A percentile compares a stretch with the other conserved stretches of the same genome.
These are phyloP conservation scores for Puccinia triticina DNA, from an alignment of 1,284 basidiomycete genomes.

Conservation along the genomic window DNA sequence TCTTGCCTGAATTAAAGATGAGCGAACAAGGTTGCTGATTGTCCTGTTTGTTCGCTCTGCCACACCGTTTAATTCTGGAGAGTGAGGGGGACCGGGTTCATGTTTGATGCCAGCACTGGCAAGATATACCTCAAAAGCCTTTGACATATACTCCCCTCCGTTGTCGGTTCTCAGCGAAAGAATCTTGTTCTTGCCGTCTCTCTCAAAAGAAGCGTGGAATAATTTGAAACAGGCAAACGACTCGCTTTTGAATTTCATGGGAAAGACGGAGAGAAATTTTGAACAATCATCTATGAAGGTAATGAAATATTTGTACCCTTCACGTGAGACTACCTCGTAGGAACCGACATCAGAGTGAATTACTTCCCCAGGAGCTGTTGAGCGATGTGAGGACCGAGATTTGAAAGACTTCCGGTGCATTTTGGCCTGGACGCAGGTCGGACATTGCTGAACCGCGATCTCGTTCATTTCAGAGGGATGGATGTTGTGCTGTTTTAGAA, in stretches of 20 bases:
- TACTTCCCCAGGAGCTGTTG: neutral
- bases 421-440: neutral
- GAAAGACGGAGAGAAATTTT: too few relatives aligned
- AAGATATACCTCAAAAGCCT: neutral
- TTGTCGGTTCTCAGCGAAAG: neutral
- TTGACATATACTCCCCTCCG: constrained; percentile 16
- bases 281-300: too few relatives aligned
- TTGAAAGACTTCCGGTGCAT: neutral
- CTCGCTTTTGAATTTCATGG: too few relatives aligned
- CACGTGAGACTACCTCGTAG: neutral
- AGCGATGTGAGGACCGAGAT: neutral
- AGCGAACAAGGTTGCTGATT: neutral
- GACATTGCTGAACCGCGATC: neutral
- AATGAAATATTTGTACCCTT: constrained; percentile 55
- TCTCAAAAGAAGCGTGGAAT: constrained; percentile 57
- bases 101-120: neutral
- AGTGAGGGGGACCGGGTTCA: constrained; percentile 3
- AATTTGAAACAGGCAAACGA: too few relatives aligned
- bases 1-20: neutral
- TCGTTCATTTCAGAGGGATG: neutral
- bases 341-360: constrained; percentile 12
- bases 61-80: constrained; percentile 22
- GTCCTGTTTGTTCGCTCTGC: constrained; percentile 3
- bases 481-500: neutral
- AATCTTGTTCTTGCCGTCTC: constrained; percentile 52